Conservation (phyloP, 192 early-diverging fungal species). For the Rhizoclosmatium sp. region DNA sequence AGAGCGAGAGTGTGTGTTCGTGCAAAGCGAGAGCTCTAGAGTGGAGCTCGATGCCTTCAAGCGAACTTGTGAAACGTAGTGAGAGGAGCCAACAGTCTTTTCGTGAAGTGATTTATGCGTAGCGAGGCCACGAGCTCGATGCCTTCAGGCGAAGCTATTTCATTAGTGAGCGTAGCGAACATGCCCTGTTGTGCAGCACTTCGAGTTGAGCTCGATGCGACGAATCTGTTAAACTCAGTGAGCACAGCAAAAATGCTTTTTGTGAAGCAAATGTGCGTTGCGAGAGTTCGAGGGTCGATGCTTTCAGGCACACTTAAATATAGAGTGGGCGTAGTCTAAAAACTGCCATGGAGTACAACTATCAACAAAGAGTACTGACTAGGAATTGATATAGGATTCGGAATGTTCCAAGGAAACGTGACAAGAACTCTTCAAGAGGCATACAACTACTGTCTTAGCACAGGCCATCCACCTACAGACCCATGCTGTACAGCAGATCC, state of each 20-base stretch:
- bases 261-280: too few species aligned
- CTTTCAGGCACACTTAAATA: not conserved
- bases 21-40: not conserved
- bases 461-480: not conserved
- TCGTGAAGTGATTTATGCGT: too few species aligned
- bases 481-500: conserved; percentile 22
- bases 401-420: conserved; percentile 12
- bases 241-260: too few species aligned
- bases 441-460: conserved; percentile 5
- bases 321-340: not conserved
- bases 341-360: not conserved
- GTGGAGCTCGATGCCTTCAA: not conserved
- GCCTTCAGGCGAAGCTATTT: too few species aligned
- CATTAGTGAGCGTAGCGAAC: not conserved
- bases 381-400: conserved; percentile 5
- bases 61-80: too few species aligned
- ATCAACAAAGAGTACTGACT: not conserved
- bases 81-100: too few species aligned
- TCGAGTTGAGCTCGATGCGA: too few species aligned
- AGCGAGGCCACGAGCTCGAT: too few species aligned
- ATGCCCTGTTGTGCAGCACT: not conserved
- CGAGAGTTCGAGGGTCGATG: not conserved
- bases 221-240: too few species aligned
- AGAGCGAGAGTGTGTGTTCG: not conserved
- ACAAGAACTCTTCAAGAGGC: not conserved